phyloP scores from a whole-genome alignment of 2,329 filamentous ascomycete genomes.

The Venturia effusa region DNA sequence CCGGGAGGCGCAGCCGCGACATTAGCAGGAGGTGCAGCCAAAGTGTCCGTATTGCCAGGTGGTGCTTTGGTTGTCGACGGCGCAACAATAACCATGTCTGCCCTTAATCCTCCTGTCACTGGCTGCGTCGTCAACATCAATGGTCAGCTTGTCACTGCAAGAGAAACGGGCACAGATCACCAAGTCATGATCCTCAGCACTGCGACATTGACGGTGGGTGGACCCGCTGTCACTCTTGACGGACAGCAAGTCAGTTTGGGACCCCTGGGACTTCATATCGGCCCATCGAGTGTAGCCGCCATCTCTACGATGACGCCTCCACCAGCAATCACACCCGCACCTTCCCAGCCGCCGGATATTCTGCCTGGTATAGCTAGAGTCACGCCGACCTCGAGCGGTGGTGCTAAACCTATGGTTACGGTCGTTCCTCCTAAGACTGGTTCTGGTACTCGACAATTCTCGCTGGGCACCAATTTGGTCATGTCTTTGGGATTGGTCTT shows the following conservation, averaged over 20 bases:
- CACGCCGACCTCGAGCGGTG: neutral
- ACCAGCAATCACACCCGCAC: neutral
- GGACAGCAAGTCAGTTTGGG: constrained; percentile 2
- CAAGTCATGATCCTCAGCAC: constrained; percentile 1
- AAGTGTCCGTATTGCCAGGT: constrained; percentile 3
- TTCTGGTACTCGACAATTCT: neutral
- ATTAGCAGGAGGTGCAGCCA: neutral
- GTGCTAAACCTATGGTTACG: neutral
- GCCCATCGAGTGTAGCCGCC: neutral
- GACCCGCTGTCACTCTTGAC: neutral
- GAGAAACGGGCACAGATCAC: neutral
- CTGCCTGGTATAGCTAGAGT: neutral
- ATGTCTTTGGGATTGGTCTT: neutral
- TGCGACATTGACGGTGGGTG: neutral
- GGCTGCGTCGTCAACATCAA: constrained; percentile 5
- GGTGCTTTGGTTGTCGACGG: constrained; percentile 8
- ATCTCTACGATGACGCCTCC: neutral
- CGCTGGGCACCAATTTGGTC: neutral
- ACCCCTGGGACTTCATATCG: neutral
- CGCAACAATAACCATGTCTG: constrained; percentile 6
- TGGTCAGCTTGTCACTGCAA: neutral
- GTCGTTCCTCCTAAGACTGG: neutral
- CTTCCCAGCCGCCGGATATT: neutral
- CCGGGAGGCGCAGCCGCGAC: constrained; percentile 5
- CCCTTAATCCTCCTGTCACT: neutral